Evolutionary conservation across 2,329 filamentous ascomycete genomes (phyloP), one percentile per base, ranked within the genome.

Genomic region (Curvularia verruculosa): DNA sequence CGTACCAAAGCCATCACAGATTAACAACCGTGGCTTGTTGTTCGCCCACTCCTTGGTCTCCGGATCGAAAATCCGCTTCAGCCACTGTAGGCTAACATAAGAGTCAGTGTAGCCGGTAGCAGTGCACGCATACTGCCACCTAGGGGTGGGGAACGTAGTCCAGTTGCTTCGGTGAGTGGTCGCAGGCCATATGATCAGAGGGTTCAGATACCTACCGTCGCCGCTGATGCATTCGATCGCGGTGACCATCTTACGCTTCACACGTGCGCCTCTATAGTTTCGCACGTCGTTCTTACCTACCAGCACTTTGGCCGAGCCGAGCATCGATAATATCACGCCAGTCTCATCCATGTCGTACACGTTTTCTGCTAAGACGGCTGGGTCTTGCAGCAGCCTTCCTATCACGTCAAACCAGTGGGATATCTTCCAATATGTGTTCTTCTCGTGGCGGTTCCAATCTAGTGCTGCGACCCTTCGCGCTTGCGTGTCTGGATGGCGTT

Each of bases 321-420:
- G 65, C 54, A 58, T 63, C 12, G 12, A 18, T 12, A 49, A 15
- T n/a, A n/a, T n/a, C n/a, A n/a, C n/a, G n/a, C n/a, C n/a, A n/a
- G n/a, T n/a, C n/a, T n/a, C n/a, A n/a, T 39, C 31, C 31, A 67
- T 68, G 31, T 67, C 68, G 23, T 69, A 67, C 23, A 65, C 53
- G 52, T 68, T 67, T 39, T 69, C 64, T 28, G 49, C 50, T 1
- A 49, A 19, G 23, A 70, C 50, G 43, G 10, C 45, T n/a, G 56
- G 54, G 7, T 66, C 52, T 3, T 59, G 9, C 41, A 70, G 45
- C n/a, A 23, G n/a, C 24, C 24, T 26, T 26, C 24, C 24, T 26
- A 26, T 26, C 24, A 26, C 24, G 4, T 26, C 24, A 26, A 26
- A 26, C 24, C 24, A 26, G 24, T 26, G 24, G 24, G 24, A 26